Conservation (phyloP, 2,329 filamentous ascomycete genomes). For the Zarea fungicola region DNA sequence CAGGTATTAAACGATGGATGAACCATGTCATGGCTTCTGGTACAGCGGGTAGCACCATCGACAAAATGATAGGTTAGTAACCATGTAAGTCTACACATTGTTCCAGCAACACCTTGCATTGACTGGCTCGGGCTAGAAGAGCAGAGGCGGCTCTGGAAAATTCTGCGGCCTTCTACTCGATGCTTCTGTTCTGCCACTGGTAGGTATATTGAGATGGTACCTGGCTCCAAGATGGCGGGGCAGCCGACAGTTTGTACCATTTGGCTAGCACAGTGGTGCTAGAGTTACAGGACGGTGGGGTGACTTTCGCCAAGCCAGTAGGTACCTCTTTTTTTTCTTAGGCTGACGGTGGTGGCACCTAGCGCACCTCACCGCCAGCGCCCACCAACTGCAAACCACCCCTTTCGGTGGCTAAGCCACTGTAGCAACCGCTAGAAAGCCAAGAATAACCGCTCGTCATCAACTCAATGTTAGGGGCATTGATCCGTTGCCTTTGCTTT, state of each 20-base stretch:
- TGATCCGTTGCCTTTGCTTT: too few relatives aligned
- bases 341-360: neutral
- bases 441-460: neutral
- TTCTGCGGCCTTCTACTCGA: conserved; percentile 22
- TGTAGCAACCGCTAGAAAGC: neutral
- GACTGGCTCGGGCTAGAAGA: neutral
- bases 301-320: neutral
- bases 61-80: too few relatives aligned
- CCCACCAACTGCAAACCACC: neutral
- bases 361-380: neutral
- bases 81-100: too few relatives aligned
- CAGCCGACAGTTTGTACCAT: conserved; percentile 5
- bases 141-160: conserved; percentile 20
- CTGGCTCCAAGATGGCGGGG: conserved; percentile 6
- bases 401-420: neutral
- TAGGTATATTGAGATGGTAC: conserved; percentile 16
- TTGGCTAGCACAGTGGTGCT: neutral
- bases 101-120: neutral
- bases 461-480: too few relatives aligned
- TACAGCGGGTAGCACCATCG: too few relatives aligned
- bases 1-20: too few relatives aligned
- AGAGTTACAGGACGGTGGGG: neutral
- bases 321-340: conserved; percentile 1
- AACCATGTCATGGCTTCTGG: too few relatives aligned
- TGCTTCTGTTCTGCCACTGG: too few relatives aligned